Evolutionary conservation across 2,329 filamentous ascomycete species (phyloP).

Genomic region (Botryotinia calthae): DNA sequence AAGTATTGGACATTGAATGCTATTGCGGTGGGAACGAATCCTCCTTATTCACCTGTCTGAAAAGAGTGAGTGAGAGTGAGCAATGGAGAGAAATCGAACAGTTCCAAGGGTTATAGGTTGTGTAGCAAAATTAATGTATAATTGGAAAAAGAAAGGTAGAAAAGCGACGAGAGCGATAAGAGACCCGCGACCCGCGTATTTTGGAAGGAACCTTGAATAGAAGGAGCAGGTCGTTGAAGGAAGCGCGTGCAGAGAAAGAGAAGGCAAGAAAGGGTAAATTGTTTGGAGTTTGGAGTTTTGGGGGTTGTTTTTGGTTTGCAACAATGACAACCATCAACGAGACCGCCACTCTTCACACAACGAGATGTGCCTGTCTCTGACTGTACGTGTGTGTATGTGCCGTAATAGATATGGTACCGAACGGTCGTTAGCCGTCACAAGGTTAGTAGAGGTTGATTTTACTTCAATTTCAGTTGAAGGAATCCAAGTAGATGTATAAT

Average conservation of each 20-base stretch:
- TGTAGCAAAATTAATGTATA: slow-evolving; percentile 10
- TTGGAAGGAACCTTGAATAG: background rate
- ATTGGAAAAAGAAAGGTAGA: slow-evolving; percentile 13
- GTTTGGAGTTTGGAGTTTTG: background rate
- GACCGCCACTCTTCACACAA: background rate
- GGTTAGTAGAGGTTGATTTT: background rate
- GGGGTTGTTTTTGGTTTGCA: background rate
- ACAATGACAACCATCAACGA: background rate
- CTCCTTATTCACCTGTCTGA: background rate
- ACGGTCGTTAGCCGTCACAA: background rate
- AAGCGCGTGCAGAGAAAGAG: slow-evolving; percentile 10
- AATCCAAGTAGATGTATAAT: background rate
- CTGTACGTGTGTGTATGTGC: background rate
- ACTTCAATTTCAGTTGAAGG: background rate
- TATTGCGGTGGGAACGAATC: background rate
- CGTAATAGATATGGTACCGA: background rate
- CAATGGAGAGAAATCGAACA: background rate
- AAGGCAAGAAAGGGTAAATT: slow-evolving; percentile 3
- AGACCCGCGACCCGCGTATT: slow-evolving; percentile 16
- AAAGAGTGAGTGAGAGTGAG: background rate
- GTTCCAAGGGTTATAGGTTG: background rate
- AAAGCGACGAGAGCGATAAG: background rate
- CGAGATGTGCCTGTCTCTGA: background rate
- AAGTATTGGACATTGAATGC: slow-evolving; percentile 27
- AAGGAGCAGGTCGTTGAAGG: background rate